Evolutionary conservation across 768 basidiomycete genomes (phyloP), one percentile per base, ranked within the genome.

Genomic region (Polyporus arcularius): DNA sequence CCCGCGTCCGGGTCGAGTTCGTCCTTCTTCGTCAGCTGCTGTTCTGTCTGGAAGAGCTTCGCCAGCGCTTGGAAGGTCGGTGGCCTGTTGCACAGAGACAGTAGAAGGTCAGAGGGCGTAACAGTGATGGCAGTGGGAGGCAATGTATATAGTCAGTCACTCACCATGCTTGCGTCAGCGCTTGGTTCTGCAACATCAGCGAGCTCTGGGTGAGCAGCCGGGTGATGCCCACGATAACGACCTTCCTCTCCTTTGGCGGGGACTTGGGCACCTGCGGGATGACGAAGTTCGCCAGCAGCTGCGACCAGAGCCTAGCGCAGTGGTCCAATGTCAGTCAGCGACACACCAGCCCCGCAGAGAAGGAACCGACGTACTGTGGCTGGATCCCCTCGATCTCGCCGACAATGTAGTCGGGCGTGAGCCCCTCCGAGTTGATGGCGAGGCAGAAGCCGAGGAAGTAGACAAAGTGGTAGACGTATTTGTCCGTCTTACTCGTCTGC

Each of bases 401-500:
- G 62, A 96, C 86, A 50, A 96, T 71, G 65, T 84, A 89, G 69
- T 97, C 92, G 0, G 95, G 91, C 0, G 84, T 83, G 28, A 96
- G 76, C 5, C 87, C 89, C 1, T 85, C 83, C 28, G 85, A 83
- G 57, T 90, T 80, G 65, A 96, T 72, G 14, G 94, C 93, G 75
- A 90, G 83, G 21, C 82, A 78, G 73, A 86, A 91, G 32, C 89
- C 75, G 63, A 96, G 71, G 75, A 96, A 96, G 67, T 84, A 80
- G 4, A 90, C 82, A 70, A 98, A 90, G 51, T 86, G 80, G 72
- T 94, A 91, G 8, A 87, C 85, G 72, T 88, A 98, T 72, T 87
- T 90, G 65, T 95, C 89, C 18, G 95, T 96, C 74, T 94, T 94
- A 76, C 83, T 92, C 21, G 85, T 82, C 67, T 96, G 94, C 79